phyloP scores from a whole-genome alignment of 345 rosid genomes.

The Adansonia digitata region DNA sequence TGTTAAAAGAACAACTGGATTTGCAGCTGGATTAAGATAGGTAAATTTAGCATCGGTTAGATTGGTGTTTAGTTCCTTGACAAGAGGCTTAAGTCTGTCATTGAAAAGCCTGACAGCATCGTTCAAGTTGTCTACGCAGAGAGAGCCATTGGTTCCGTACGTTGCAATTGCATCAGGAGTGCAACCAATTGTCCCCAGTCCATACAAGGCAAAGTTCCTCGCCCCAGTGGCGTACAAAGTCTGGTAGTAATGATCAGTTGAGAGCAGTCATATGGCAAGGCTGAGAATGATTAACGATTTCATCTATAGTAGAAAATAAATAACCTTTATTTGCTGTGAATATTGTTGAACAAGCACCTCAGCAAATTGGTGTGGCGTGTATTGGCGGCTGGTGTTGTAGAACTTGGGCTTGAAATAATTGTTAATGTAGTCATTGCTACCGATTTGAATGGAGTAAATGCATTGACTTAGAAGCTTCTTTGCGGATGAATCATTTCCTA shows the following conservation, averaged over 20 bases:
- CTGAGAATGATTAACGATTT: not conserved
- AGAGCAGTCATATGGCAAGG: not conserved
- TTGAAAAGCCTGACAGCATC: slow-evolving; percentile 27
- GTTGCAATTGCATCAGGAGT: not conserved
- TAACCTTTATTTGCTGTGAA: not conserved
- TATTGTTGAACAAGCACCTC: not conserved
- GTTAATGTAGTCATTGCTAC: slow-evolving; percentile 49
- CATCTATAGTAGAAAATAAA: too few relatives aligned
- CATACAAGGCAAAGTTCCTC: slow-evolving; percentile 7
- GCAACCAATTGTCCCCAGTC: not conserved
- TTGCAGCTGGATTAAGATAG: slow-evolving; percentile 13
- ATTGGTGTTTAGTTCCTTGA: slow-evolving; percentile 20
- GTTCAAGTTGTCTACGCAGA: slow-evolving; percentile 25
- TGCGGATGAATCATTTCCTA: slow-evolving; percentile 15
- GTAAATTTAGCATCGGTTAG: slow-evolving; percentile 24
- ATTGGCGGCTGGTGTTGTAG: not conserved
- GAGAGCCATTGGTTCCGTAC: slow-evolving; percentile 7
- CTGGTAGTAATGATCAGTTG: not conserved
- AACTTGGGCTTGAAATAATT: slow-evolving; percentile 37
- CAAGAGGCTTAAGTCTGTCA: slow-evolving; percentile 18
- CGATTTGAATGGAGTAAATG: slow-evolving; percentile 36
- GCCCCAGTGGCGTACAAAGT: not conserved
- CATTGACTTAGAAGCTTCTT: slow-evolving; percentile 23
- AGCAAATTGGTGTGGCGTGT: not conserved
- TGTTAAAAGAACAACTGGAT: not conserved